Evolutionary conservation across 2,329 filamentous ascomycete species (phyloP), one percentile per base, ranked within the genome.

Genomic region (Alternaria sp.): DNA sequence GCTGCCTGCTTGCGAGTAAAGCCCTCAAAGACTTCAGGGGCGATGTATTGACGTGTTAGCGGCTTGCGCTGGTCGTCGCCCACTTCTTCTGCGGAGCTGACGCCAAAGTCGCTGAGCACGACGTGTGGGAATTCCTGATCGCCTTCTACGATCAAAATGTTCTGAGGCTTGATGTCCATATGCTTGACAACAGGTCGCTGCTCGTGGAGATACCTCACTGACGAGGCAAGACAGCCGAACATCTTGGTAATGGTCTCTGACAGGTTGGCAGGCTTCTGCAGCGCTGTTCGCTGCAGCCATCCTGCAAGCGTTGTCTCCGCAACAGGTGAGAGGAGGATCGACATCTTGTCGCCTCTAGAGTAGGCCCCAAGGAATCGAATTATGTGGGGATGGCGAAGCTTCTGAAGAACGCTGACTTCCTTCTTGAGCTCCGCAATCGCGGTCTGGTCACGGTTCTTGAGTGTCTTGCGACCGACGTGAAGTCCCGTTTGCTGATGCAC

Each of bases 121-220:
- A 80, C 73, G 44, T 77, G 76, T 8, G 77, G 76, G 52, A 73
- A 70, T 15, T 75, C 71, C 47, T 70, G 62, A 30, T 75, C 68
- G 47, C 73, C 70, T 47, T 74, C 68, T 8, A 74, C 70, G 11
- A 80, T 71, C n/a, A 80, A 70, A 12, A 80, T 77, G 71, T 80
- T 80, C 61, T 79, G 74, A 5, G 77, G 77, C 56, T 80, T 80
- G 66, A 80, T 80, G 26, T 80, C 77, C 74, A 77, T 76, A 28
- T 80, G 77, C 50, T 74, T 79, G 28, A 79, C 65, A 25, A 77
- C 69, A 6, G 77, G 77, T 13, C 76, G 73, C 64, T 79, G 76
- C 58, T 78, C 77, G 25, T 80, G 77, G 7, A 80, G 71, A 59
- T 80, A 79, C 11, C 76, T 67, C 7, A 80, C 66, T 11, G 77